These are phyloP conservation scores for Zoysia pacifica DNA, from an alignment of 176 grass and related monocot genomes.

Conservation along the genomic window DNA sequence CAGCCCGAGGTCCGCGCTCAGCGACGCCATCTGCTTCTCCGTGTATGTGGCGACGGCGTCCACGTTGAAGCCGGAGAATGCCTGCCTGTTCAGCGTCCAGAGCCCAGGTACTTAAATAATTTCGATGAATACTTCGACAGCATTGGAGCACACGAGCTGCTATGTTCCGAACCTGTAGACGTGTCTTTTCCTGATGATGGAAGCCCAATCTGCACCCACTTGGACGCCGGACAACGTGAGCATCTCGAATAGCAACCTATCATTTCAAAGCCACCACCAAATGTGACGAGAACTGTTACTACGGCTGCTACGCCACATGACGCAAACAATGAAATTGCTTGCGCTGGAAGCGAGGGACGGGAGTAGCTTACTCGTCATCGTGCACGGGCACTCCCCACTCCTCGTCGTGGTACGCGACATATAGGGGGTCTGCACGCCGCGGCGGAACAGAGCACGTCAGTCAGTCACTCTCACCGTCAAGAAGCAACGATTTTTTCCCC, in stretches of 20 bases:
- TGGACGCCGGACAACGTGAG: constrained; percentile 81
- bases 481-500: neutral
- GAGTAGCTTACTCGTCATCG: constrained; percentile 62
- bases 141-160: neutral
- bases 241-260: constrained; percentile 89
- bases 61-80: constrained; percentile 82
- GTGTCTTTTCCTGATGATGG: constrained; percentile 82
- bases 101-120: no score
- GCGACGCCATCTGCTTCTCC: constrained; percentile 72
- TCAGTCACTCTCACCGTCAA: neutral
- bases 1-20: constrained; percentile 60
- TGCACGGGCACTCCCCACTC: constrained; percentile 92
- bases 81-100: constrained; percentile 47
- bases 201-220: constrained; percentile 88
- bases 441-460: neutral
- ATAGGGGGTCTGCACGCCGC: constrained; percentile 54
- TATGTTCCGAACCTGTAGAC: constrained; percentile 62
- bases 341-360: neutral
- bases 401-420: constrained; percentile 87
- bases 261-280: neutral
- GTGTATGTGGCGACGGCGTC: constrained; percentile 73
- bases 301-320: neutral
- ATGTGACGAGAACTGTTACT: constrained; percentile 7
- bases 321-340: no score
- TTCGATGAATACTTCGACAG: neutral